Percentiles rank a stretch among this genome's conserved stretches.
These are phyloP conservation scores for Pichia sp. DNA, from an alignment of 1,139 yeast genomes.

Conservation along the genomic window DNA sequence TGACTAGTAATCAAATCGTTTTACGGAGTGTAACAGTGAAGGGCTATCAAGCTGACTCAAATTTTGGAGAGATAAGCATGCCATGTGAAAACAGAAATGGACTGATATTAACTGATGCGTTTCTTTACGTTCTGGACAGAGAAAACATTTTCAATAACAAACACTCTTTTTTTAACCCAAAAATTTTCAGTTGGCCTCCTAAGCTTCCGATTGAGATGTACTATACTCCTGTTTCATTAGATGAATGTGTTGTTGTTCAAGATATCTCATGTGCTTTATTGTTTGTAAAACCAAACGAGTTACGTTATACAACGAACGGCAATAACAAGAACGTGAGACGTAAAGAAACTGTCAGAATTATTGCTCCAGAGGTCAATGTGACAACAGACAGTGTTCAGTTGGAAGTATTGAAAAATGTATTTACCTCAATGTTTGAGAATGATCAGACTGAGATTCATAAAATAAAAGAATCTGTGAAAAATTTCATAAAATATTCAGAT, in stretches of 20 bases:
- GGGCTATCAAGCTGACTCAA: slow-evolving; percentile 23
- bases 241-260: slow-evolving; percentile 56
- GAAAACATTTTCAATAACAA: slow-evolving; percentile 41
- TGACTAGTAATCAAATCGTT: slow-evolving; percentile 71
- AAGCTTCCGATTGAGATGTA: slow-evolving; percentile 77
- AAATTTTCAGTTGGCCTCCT: slow-evolving; percentile 62
- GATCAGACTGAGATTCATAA: slow-evolving; percentile 50
- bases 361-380: slow-evolving; percentile 64
- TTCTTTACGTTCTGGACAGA: slow-evolving; percentile 60
- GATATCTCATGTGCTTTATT: slow-evolving; percentile 60
- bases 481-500: slow-evolving; percentile 68
- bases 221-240: slow-evolving; percentile 58
- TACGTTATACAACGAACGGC: slow-evolving; percentile 39
- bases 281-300: slow-evolving; percentile 60
- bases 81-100: slow-evolving; percentile 72
- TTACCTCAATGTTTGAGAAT: slow-evolving; percentile 60
- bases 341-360: slow-evolving; percentile 30
- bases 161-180: slow-evolving; percentile 39
- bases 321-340: slow-evolving; percentile 14
- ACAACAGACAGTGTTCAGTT: slow-evolving; percentile 74
- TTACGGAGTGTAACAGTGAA: slow-evolving; percentile 53
- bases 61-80: slow-evolving; percentile 45
- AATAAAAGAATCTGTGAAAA: slow-evolving; percentile 58
- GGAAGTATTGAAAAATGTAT: slow-evolving; percentile 56
- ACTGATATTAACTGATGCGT: slow-evolving; percentile 61